phyloP scores from a whole-genome alignment of 805 yeast genomes.

The Debaryomyces prosopidis region DNA sequence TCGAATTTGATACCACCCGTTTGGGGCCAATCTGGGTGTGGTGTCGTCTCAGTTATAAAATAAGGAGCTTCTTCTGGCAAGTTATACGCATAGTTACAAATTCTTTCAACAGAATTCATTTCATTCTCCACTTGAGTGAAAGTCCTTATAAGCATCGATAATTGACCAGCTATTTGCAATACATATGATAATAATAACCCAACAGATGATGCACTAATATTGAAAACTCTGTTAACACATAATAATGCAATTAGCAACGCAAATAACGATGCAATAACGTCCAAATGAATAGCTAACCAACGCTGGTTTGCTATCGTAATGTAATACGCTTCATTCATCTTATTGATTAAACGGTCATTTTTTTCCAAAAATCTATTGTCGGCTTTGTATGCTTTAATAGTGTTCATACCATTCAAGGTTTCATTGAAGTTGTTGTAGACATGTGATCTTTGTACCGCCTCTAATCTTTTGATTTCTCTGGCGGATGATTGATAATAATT shows the following conservation, averaged over 20 bases:
- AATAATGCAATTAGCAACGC: slow-evolving; percentile 31
- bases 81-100: slow-evolving; percentile 47
- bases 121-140: slow-evolving; percentile 41
- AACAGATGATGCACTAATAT: slow-evolving; percentile 34
- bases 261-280: slow-evolving; percentile 29
- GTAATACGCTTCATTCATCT: slow-evolving; percentile 39
- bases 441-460: slow-evolving; percentile 40
- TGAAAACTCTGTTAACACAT: slow-evolving; percentile 35
- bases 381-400: slow-evolving; percentile 36
- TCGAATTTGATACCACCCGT: slow-evolving; percentile 48
- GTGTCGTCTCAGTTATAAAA: slow-evolving; percentile 41
- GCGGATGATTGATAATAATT: slow-evolving; percentile 38
- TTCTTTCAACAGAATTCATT: slow-evolving; percentile 41
- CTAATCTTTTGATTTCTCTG: slow-evolving; percentile 40
- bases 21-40: slow-evolving; percentile 52
- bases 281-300: slow-evolving; percentile 36
- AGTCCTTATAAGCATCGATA: slow-evolving; percentile 34
- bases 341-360: slow-evolving; percentile 26
- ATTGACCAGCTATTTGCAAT: slow-evolving; percentile 35
- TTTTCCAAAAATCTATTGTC: slow-evolving; percentile 25
- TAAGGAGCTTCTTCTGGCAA: slow-evolving; percentile 70
- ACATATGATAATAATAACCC: slow-evolving; percentile 39
- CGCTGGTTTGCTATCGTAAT: slow-evolving; percentile 37
- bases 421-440: slow-evolving; percentile 43
- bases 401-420: slow-evolving; percentile 35